A percentile compares a stretch with the other conserved stretches of the same genome.
Conservation (phyloP, 2,329 filamentous ascomycete genomes). For the Aspergillus flavus region DNA sequence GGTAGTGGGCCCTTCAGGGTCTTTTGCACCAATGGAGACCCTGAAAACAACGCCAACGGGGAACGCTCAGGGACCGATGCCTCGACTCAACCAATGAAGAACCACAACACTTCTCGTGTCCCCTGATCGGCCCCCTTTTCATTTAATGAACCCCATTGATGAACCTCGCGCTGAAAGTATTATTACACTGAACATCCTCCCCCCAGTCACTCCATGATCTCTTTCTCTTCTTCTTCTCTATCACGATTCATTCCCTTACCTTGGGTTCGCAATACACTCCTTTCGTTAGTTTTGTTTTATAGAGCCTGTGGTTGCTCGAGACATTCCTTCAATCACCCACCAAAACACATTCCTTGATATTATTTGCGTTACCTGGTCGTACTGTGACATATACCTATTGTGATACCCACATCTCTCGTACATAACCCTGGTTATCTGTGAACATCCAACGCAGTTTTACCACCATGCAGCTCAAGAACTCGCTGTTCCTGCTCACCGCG, state of each 20-base stretch:
- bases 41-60: not conserved
- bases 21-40: conserved; percentile 14
- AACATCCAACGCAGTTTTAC: not conserved
- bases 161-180: conserved; percentile 2
- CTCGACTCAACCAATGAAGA: conserved; percentile 15
- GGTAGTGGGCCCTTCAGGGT: conserved; percentile 4
- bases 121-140: conserved; percentile 27
- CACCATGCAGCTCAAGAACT: conserved; percentile 44
- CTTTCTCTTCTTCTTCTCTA: conserved; percentile 11
- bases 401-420: conserved; percentile 23
- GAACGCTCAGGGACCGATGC: conserved; percentile 20
- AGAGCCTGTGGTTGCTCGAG: not conserved
- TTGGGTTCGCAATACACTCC: conserved; percentile 15
- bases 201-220: conserved; percentile 6
- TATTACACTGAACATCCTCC: conserved; percentile 13
- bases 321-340: conserved; percentile 2
- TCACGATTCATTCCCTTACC: not conserved
- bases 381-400: not conserved
- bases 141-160: conserved; percentile 17
- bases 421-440: conserved; percentile 6
- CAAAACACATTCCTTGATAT: not conserved
- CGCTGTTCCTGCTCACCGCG: conserved; percentile 38
- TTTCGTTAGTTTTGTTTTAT: not conserved
- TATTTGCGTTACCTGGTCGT: conserved; percentile 10
- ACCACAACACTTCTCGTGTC: not conserved